Percentiles rank a stretch among this genome's conserved stretches.
These are phyloP conservation scores for Alternaria viburni DNA, from an alignment of 2,329 filamentous ascomycete species.

Conservation along the genomic window DNA sequence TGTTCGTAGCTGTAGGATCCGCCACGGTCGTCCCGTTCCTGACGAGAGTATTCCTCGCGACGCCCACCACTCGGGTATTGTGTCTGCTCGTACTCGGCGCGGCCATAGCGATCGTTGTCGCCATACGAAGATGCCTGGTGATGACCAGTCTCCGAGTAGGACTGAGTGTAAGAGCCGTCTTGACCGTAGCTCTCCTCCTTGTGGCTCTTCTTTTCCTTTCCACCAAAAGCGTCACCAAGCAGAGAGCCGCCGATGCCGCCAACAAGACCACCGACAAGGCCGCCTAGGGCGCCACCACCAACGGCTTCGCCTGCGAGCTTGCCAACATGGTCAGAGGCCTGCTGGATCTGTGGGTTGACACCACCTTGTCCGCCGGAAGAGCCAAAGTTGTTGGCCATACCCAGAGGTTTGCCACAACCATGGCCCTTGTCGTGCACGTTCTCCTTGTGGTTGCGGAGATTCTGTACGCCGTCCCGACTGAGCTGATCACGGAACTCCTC, in stretches of 20 bases:
- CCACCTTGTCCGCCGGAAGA: constrained; percentile 52
- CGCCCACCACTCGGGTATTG: constrained; percentile 64
- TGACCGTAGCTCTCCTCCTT: constrained; percentile 61
- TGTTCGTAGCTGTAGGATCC: constrained; percentile 64
- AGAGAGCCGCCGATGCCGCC: constrained; percentile 64
- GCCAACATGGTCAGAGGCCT: constrained; percentile 50
- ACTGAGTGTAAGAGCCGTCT: constrained; percentile 68
- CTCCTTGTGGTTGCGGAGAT: constrained; percentile 84
- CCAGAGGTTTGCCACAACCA: constrained; percentile 80
- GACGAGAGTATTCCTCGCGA: constrained; percentile 66
- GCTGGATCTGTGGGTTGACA: constrained; percentile 46
- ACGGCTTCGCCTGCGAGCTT: constrained; percentile 65
- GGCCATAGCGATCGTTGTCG: constrained; percentile 61
- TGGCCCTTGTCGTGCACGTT: constrained; percentile 84
- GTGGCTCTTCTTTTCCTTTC: constrained; percentile 61
- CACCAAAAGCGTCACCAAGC: constrained; percentile 66
- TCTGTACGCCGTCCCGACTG: constrained; percentile 76
- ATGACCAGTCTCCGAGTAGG: constrained; percentile 67
- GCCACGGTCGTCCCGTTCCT: constrained; percentile 59
- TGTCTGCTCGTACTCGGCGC: constrained; percentile 66
- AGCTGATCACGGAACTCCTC: constrained; percentile 76
- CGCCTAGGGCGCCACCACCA: constrained; percentile 70
- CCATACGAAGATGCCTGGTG: constrained; percentile 46
- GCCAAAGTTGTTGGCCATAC: constrained; percentile 69
- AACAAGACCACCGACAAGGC: constrained; percentile 73